A percentile compares a stretch with the other conserved stretches of the same genome.
Evolutionary conservation across 768 basidiomycete genomes (phyloP).

Genomic region (Ephemerocybe angulata): DNA sequence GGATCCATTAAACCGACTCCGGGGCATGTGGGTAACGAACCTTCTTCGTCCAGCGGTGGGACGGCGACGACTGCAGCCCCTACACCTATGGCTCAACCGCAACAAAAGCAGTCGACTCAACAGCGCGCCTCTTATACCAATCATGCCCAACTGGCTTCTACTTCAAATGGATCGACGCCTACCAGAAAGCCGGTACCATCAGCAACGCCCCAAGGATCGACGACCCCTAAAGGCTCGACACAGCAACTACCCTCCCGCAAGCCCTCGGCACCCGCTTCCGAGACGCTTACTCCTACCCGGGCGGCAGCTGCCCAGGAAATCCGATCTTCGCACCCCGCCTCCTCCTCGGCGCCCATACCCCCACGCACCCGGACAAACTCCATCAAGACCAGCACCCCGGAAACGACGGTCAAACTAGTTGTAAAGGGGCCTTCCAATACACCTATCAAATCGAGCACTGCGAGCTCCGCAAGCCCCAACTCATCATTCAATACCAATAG

Average conservation of each 20-base stretch:
- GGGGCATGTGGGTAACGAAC: background rate
- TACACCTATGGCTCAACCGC: background rate
- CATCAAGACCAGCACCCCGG: background rate
- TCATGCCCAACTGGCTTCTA: background rate
- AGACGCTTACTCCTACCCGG: too few species aligned
- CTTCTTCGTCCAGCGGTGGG: background rate
- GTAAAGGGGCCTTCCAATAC: background rate
- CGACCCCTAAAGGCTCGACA: background rate
- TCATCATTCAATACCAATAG: conserved; percentile 6
- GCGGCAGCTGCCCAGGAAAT: too few species aligned
- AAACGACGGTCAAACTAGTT: conserved; percentile 16
- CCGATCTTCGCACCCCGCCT: background rate
- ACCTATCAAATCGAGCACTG: background rate
- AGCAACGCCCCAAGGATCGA: background rate
- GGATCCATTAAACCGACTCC: conserved; percentile 3
- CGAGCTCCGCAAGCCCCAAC: background rate
- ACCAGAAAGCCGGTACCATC: conserved; percentile 1
- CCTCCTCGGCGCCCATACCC: background rate
- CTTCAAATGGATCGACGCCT: conserved; percentile 1
- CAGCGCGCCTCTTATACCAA: background rate
- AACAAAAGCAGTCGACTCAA: background rate
- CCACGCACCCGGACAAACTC: conserved; percentile 1
- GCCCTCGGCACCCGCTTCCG: background rate
- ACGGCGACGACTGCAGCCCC: background rate
- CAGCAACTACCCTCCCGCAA: background rate